Evolutionary conservation across 148 eudicot genomes (phyloP), one percentile per base, ranked within the genome.

Genomic region (Fagopyrum esculentum): DNA sequence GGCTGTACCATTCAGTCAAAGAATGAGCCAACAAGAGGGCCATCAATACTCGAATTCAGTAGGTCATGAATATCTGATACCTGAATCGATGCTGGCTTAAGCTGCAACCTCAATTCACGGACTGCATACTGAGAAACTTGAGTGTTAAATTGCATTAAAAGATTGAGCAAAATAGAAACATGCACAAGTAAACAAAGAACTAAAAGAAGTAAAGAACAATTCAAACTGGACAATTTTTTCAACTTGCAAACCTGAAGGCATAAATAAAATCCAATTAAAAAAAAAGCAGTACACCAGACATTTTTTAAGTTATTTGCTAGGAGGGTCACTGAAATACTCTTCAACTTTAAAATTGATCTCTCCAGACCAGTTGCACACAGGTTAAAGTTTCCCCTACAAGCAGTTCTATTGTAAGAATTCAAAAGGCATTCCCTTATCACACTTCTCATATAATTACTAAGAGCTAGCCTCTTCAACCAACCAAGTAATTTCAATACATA

Each of bases 11-110:
- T 57, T 6, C 63, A 17, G 26, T 57, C 63, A 57, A 22, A n/a
- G 63, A 26, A 19, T 57, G 63, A 17, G 61, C 61, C 17, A n/a
- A 1, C 61, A 56, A 56, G 26, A 15, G 8, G 4, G 19, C n/a
- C 19, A 55, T 55, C 15, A 26, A 16, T 63, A 29, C 69, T 63
- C 35, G 16, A 29, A 63, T 11, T 11, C 16, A 29, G n/a, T 11
- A 63, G 35, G 16, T 11, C 4, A 7, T 19, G 66, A 22, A 9
- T 22, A 4, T 60, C 22, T 49, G 45, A 52, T 85, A 96, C 99
- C 99, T 96, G 99, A 94, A 92, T 83, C 66, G 99, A 92, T 71
- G 92, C 90, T 17, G 99, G 99, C 85, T 89, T 95, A 47, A 92
- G 90, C 85, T 95, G 99, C 51, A 85, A 83, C 83, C 98, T 89